phyloP scores from a whole-genome alignment of 164 flowering plant species.

The Tetracentron sinense region DNA sequence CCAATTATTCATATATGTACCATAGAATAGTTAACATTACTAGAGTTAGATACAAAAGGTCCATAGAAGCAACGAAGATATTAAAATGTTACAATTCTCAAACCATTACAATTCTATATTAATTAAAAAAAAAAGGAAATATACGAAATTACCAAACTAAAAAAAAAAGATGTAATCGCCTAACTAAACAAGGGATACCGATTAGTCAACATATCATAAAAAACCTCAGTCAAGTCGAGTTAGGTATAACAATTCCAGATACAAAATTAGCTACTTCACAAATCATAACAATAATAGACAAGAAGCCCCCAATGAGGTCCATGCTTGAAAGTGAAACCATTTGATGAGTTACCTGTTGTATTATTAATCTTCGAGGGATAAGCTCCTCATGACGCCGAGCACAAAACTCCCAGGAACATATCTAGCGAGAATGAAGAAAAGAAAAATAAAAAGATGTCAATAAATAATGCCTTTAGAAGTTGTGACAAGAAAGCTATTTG shows the following conservation, averaged over 20 bases:
- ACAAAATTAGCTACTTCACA: background rate
- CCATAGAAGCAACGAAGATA: too few relatives aligned
- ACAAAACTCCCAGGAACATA: conserved; percentile 99
- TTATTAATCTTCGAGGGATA: conserved; percentile 76
- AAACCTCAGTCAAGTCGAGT: background rate
- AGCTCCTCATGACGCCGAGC: conserved; percentile 99
- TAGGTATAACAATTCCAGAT: background rate
- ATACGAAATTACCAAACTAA: background rate
- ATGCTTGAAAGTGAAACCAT: background rate
- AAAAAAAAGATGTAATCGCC: background rate
- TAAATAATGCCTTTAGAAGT: background rate
- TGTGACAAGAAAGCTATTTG: background rate
- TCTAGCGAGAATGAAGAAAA: conserved; percentile 36
- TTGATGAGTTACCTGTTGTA: conserved; percentile 65
- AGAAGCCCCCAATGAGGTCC: background rate
- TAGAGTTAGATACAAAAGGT: too few relatives aligned
- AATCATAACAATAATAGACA: background rate
- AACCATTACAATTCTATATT: background rate
- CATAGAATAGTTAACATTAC: too few relatives aligned
- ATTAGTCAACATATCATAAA: background rate
- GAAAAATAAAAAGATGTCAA: background rate
- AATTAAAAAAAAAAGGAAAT: too few relatives aligned
- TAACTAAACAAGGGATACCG: background rate
- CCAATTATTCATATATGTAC: too few relatives aligned
- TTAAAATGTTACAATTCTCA: background rate